These are phyloP conservation scores for Meredithiella fracta DNA, from an alignment of 2,329 filamentous ascomycete species.

Conservation along the genomic window DNA sequence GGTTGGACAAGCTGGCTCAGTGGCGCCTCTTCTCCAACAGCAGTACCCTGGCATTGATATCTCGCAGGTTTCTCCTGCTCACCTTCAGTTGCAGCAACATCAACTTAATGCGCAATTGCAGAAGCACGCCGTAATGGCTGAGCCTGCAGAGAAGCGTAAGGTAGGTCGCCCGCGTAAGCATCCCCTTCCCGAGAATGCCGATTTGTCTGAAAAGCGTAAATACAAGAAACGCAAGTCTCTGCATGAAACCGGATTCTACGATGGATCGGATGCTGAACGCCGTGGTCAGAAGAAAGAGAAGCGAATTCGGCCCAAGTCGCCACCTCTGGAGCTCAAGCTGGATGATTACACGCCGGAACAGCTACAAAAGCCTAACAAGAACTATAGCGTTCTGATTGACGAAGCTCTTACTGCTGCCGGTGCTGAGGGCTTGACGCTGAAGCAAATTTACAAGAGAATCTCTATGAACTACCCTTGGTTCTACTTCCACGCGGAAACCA, in stretches of 20 bases:
- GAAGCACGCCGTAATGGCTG: slow-evolving; percentile 1
- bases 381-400: slow-evolving; percentile 44
- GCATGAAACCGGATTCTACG: slow-evolving; percentile 32
- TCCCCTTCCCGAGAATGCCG: slow-evolving; percentile 38
- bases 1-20: background rate
- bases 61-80: slow-evolving; percentile 5
- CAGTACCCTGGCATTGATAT: slow-evolving; percentile 6
- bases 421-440: slow-evolving; percentile 37
- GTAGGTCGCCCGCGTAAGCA: slow-evolving; percentile 50
- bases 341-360: slow-evolving; percentile 42
- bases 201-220: slow-evolving; percentile 45
- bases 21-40: slow-evolving; percentile 6
- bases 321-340: slow-evolving; percentile 37
- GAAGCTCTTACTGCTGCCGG: slow-evolving; percentile 40
- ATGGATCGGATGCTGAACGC: slow-evolving; percentile 39
- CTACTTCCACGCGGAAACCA: slow-evolving; percentile 42
- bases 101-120: background rate
- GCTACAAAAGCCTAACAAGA: slow-evolving; percentile 44
- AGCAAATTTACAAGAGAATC: slow-evolving; percentile 48
- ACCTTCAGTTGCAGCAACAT: slow-evolving; percentile 3
- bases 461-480: slow-evolving; percentile 42
- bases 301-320: slow-evolving; percentile 37
- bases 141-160: slow-evolving; percentile 40
- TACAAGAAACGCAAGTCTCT: slow-evolving; percentile 47
- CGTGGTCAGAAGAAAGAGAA: slow-evolving; percentile 44